Base-by-base conservation (phyloP, 2,329 filamentous ascomycete genomes). In the Aureobasidium sp. region DNA sequence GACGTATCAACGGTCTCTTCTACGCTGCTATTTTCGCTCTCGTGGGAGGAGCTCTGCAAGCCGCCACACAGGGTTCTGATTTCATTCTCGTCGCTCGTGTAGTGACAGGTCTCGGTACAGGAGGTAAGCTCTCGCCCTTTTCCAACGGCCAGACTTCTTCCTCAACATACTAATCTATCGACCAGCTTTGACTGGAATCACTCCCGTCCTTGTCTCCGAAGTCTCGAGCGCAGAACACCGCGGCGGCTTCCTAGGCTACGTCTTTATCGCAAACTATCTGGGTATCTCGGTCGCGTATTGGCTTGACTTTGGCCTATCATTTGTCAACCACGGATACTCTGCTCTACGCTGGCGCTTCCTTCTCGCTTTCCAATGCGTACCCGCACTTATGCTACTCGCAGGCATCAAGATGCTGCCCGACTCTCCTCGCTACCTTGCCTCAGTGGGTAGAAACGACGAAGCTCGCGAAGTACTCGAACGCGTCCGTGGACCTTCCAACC, bases 201-300 rank as follows among this genome's bases (percentile, higher is more conserved):
- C 82, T 9, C 83, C 83, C 6, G 82, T 84, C 1, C 75, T 83
- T 64, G 80, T 85, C 48, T 81, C 82, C 1, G 84, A 87, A 71
- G 80, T 80, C 2, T 84, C 84, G 4, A 75, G 79, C 4, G 81
- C 84, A 8, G 73, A 78, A 31, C 80, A 84, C 67, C 79, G 84
- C 5, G 84, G 84, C 64, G 79, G 78, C 2, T 82, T 75, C 61
- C 76, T 85, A 40, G 83, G 79, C 23, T 82, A 84, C 63, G 82
- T 85, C 51, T 86, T 87, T 71, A 81, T 85, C 60, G 83, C 84
- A 45, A 86, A 87, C 70, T 85, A 85, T 67, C 76, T 77, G 73
- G 78, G 78, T 3, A 79, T 77, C 70, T 69, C 78, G 3, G 70
- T 78, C 15, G 78, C 78, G 2, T 76, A 79, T 59, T 80, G 78